Base-by-base conservation (phyloP, 2,329 filamentous ascomycete species). In the Camillea tinctor region DNA sequence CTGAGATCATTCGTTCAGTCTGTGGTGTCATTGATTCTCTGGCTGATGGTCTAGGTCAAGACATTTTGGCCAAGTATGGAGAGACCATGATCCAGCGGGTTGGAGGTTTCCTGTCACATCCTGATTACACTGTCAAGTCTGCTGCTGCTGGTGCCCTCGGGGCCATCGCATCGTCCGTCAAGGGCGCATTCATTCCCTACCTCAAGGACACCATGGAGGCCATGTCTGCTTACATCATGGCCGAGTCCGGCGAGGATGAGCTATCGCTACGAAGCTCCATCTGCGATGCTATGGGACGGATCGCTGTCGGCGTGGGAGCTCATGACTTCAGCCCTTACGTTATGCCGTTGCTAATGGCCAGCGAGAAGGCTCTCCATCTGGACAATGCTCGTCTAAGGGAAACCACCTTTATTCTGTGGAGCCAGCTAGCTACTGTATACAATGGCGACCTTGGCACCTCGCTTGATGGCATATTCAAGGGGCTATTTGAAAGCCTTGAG, bases 381-480 rank as follows among this genome's bases (percentile, higher is more conserved):
- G 93, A 92, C 69, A 93, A 97, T 78, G 91, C 93, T 50, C 87
- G 93, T 59, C 87, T 98, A 55, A 91, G 93, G 76, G 95, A 99
- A 81, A 97, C 93, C 63, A 97, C 92, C 74, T 99, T 97, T 79
- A 96, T 98, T 64, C 84, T 99, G 57, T 99, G 95, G 94, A 93
- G 92, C 66, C 92, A 91, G 49, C 88, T 99, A 73, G 90, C 94
- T 64, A 96, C 96, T 80, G 92, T 98, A 9, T 98, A 98, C 76
- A 88, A 90, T 70, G 90, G 92, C 71, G 83, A 93, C 57, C 94
- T 96, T 64, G 85, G 87, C 59, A 88, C 90, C 60, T 95, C 92
- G 79, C 84, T 95, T 6, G 81, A 85, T 0, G 91, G 90, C 55
- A 90, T 92, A 55, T 89, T 94, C 74, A 87, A 90, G 73, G 88